Conservation (phyloP, 441 rosid species). For the Syzygium malaccense region DNA sequence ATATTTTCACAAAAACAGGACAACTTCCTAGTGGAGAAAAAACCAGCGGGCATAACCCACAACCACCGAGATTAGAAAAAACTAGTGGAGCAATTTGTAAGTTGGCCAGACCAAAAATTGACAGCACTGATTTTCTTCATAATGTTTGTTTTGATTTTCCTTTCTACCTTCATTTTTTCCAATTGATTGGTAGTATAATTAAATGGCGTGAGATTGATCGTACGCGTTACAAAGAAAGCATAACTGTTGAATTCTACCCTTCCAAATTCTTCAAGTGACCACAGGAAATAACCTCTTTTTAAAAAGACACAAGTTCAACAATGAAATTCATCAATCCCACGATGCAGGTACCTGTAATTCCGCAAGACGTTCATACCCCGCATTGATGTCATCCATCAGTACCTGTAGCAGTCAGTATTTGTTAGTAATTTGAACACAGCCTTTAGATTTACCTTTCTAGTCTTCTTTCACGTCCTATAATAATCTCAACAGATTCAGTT, state of each 20-base stretch:
- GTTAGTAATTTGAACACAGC: conserved; percentile 3
- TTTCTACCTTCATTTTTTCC: not conserved
- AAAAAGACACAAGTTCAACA: not conserved
- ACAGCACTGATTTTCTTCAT: not conserved
- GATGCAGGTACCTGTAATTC: conserved; percentile 52
- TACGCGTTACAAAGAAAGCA: not conserved
- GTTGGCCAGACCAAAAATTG: not conserved
- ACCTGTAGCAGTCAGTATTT: conserved; percentile 39
- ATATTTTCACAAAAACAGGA: not conserved
- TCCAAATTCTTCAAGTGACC: not conserved
- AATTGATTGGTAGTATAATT: not conserved
- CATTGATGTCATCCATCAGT: conserved; percentile 81
- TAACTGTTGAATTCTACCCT: not conserved
- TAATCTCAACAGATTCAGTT: not conserved
- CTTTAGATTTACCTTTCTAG: not conserved
- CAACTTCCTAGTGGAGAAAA: not conserved
- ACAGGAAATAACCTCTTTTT: not conserved
- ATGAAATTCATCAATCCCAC: not conserved
- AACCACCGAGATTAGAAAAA: not conserved
- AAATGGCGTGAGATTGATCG: not conserved
- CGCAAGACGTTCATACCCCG: conserved; percentile 88
- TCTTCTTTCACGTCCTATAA: not conserved
- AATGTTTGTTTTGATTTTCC: not conserved
- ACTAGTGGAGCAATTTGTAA: not conserved
- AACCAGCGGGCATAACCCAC: not conserved